Percentiles rank a stretch among this genome's conserved stretches.
These are phyloP conservation scores for Penicillium sp. DNA, from an alignment of 2,329 filamentous ascomycete genomes.

Conservation along the genomic window DNA sequence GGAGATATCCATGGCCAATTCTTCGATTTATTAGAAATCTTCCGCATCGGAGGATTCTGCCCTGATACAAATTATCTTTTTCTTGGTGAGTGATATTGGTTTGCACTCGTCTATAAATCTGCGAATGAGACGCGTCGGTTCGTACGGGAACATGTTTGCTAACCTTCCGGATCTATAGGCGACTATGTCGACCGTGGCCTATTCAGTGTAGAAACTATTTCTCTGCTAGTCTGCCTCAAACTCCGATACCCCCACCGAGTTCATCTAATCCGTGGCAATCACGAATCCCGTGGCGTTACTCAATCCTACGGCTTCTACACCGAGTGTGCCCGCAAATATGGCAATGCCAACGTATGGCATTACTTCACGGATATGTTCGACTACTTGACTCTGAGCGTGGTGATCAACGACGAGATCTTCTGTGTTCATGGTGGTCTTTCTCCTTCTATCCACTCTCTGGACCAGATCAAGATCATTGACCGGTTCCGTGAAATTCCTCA, in stretches of 20 bases:
- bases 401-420: constrained; percentile 98
- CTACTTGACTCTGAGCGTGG: constrained; percentile 91
- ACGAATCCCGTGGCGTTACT: constrained; percentile 95
- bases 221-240: constrained; percentile 93
- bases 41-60: constrained; percentile 95
- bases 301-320: constrained; percentile 99
- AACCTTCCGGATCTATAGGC: constrained; percentile 51
- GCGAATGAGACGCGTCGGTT: not conserved
- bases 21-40: constrained; percentile 98
- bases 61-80: constrained; percentile 99
- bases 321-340: constrained; percentile 96
- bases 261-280: constrained; percentile 94
- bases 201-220: constrained; percentile 98
- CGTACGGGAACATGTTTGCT: constrained; percentile 2
- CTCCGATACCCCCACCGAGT: constrained; percentile 94
- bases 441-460: constrained; percentile 92
- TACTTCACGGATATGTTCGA: constrained; percentile 99
- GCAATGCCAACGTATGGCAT: constrained; percentile 98
- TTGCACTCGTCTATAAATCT: not conserved
- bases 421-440: constrained; percentile 93
- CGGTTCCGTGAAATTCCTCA: constrained; percentile 98
- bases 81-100: constrained; percentile 61
- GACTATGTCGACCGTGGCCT: constrained; percentile 98
- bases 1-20: constrained; percentile 99
- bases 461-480: constrained; percentile 99